Base-by-base conservation (phyloP, 225 moss, liverwort and hornwort genomes). In the Physcomitrium patens region DNA sequence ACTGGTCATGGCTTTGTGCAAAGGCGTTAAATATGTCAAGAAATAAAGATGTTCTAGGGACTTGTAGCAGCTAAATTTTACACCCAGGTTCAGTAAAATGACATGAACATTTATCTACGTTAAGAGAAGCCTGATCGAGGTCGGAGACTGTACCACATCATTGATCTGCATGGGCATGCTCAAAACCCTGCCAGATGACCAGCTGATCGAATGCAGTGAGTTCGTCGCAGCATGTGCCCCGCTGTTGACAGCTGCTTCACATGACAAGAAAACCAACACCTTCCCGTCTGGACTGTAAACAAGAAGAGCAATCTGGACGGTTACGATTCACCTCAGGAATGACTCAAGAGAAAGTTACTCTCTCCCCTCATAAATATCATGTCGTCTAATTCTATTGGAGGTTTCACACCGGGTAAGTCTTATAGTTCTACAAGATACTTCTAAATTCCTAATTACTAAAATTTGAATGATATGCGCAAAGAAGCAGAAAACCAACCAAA, bases 191-290 rank as follows among this genome's bases (percentile, higher is more conserved):
- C 81, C 78, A 65, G 70, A 63, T 70, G 92, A 86, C 96, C 94
- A 96, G 41, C 55, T 77, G 45, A 96, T 91, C 15, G 88, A 78
- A 77, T 88, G 89, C 26, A 96, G 78, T 28, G 96, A 96, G 72
- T 77, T 96, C 37, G 96, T 94, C 18, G 96, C 92, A 83, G 85
- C 80, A 68, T 96, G 96, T 23, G 81, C 92, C 64, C 96, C 96
- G 84, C 86, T 94, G 46, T 87, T 88, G 26, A 96, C 94, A 53
- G 94, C 96, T 83, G 94, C 85, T 85, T 91, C 88, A 42, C 84
- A 85, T 57, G 94, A 96, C 83, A 96, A 84, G 79, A 96, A 96
- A 65, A 90, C 96, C 51, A 96, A 68, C 74, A 80, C 82, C 86
- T 84, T 92, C 83, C 96, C 94, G 82, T 86, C 89, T 82, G 94